Evolutionary conservation across 1,284 basidiomycete genomes (phyloP).

Genomic region (Ganoderma lingzhi): DNA sequence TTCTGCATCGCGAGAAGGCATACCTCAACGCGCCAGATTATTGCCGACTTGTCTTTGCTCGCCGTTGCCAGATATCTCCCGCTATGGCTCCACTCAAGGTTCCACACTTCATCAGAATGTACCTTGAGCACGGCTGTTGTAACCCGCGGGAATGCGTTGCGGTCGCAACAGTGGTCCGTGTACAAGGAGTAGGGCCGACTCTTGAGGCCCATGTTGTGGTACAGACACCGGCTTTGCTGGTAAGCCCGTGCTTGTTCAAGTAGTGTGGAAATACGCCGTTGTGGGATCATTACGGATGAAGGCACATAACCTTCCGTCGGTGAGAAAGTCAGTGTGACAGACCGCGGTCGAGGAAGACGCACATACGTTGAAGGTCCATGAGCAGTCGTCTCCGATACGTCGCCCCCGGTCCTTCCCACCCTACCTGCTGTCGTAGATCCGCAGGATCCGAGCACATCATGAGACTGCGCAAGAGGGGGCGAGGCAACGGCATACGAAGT

Average conservation of each 20-base stretch:
- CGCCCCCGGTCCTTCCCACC: constrained; percentile 91
- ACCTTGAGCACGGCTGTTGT: constrained; percentile 87
- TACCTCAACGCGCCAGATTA: constrained; percentile 90
- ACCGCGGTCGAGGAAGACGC: constrained; percentile 3
- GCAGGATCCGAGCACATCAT: constrained; percentile 90
- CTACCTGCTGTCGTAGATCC: constrained; percentile 83
- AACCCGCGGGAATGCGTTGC: constrained; percentile 83
- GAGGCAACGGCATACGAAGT: neutral
- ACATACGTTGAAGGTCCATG: constrained; percentile 83
- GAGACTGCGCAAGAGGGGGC: constrained; percentile 55
- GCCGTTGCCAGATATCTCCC: constrained; percentile 88
- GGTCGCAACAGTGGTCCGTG: constrained; percentile 85
- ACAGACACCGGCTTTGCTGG: constrained; percentile 83
- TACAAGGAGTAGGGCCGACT: constrained; percentile 81
- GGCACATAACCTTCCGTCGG: constrained; percentile 82
- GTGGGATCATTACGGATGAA: constrained; percentile 92
- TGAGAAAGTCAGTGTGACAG: constrained; percentile 16
- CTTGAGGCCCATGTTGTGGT: constrained; percentile 76
- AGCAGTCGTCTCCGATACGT: constrained; percentile 83
- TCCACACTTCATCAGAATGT: constrained; percentile 96
- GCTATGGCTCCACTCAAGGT: constrained; percentile 93
- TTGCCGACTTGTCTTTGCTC: constrained; percentile 86
- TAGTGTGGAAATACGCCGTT: constrained; percentile 85
- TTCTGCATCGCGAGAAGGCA: constrained; percentile 40
- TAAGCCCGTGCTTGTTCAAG: constrained; percentile 87